phyloP scores from a whole-genome alignment of 2,329 filamentous ascomycete species.

The Didymella pomorum region DNA sequence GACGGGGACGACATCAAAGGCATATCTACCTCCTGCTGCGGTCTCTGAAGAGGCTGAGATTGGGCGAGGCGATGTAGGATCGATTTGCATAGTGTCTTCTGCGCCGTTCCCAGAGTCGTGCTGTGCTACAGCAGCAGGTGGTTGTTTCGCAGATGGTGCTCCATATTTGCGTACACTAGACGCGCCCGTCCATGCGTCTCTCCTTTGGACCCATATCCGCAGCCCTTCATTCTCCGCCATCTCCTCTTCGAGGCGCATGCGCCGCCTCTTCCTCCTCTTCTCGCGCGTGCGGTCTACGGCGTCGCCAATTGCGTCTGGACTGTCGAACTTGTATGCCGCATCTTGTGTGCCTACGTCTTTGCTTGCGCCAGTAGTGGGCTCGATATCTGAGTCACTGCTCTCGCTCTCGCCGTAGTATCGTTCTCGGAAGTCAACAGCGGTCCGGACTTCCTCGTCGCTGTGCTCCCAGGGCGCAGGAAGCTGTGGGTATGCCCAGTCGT shows the following conservation, averaged over 20 bases:
- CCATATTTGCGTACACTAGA: slow-evolving; percentile 54
- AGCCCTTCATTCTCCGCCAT: slow-evolving; percentile 79
- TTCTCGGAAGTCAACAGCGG: slow-evolving; percentile 51
- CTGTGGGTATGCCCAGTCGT: slow-evolving; percentile 57
- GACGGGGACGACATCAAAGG: slow-evolving; percentile 68
- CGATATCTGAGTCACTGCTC: slow-evolving; percentile 33
- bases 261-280: slow-evolving; percentile 50
- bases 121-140: slow-evolving; percentile 5
- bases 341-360: slow-evolving; percentile 36
- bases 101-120: slow-evolving; percentile 10
- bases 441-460: slow-evolving; percentile 45
- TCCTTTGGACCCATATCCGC: slow-evolving; percentile 76
- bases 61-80: background rate
- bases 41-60: background rate
- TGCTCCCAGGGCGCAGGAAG: slow-evolving; percentile 43
- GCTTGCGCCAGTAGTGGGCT: slow-evolving; percentile 14
- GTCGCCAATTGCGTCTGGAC: slow-evolving; percentile 54
- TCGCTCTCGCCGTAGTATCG: slow-evolving; percentile 53
- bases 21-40: slow-evolving; percentile 3
- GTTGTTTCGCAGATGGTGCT: slow-evolving; percentile 1
- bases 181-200: slow-evolving; percentile 87
- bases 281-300: slow-evolving; percentile 44
- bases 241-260: slow-evolving; percentile 51
- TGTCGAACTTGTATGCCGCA: slow-evolving; percentile 54
- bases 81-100: slow-evolving; percentile 8